Conservation (phyloP, 495 filamentous ascomycete genomes). For the Xylaria nigripes region DNA sequence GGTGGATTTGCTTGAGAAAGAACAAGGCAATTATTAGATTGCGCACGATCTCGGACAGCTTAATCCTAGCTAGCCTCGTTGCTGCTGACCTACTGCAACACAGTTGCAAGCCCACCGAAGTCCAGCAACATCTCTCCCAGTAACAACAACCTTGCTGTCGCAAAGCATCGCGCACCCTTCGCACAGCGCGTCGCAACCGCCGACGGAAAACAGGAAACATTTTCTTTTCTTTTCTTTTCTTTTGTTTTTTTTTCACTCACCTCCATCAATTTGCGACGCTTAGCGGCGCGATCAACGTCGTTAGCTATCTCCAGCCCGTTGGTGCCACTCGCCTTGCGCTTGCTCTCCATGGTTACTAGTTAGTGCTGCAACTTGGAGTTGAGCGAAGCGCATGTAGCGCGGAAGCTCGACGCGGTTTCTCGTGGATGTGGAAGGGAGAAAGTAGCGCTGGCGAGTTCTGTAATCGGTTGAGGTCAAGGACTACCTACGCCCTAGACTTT, state of each 20-base stretch:
- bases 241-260: conserved; percentile 10
- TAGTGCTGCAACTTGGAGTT: conserved; percentile 9
- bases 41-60: background rate
- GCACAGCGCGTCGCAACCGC: background rate
- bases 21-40: background rate
- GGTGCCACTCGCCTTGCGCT: conserved; percentile 52
- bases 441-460: conserved; percentile 1
- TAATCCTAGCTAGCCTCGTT: background rate
- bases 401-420: conserved; percentile 11
- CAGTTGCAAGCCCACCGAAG: background rate
- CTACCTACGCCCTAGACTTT: background rate
- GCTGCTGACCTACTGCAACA: background rate
- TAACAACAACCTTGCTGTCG: conserved; percentile 3
- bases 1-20: background rate
- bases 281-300: conserved; percentile 49
- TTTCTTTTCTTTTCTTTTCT: background rate
- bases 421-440: conserved; percentile 2
- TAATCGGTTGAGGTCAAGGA: background rate
- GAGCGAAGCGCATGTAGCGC: conserved; percentile 11
- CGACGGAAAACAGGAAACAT: conserved; percentile 4
- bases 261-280: conserved; percentile 34
- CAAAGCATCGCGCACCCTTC: conserved; percentile 2
- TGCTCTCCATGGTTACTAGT: conserved; percentile 50
- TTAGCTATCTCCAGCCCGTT: conserved; percentile 25
- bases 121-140: background rate